Conservation (phyloP, 1,284 basidiomycete species). For the Trichosporon asahii region DNA sequence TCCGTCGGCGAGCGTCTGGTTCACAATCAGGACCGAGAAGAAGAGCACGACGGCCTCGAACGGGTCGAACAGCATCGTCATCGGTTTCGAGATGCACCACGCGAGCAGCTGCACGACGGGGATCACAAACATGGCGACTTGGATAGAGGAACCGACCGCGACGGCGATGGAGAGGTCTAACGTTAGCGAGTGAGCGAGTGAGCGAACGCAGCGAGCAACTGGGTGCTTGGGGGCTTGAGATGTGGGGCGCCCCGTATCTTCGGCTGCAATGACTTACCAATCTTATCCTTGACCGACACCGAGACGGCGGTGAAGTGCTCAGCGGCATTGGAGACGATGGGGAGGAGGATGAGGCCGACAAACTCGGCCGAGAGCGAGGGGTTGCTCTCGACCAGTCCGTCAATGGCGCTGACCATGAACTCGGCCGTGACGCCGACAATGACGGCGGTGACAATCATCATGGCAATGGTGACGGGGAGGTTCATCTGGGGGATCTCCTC, state of each 20-base stretch:
- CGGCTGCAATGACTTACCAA: conserved; percentile 20
- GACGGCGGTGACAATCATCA: conserved; percentile 45
- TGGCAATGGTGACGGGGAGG: conserved; percentile 53
- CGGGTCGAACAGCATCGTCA: conserved; percentile 53
- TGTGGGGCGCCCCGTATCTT: too few species aligned
- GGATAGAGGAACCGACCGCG: conserved; percentile 84
- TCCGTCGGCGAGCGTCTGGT: conserved; percentile 71
- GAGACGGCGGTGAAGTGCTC: conserved; percentile 87
- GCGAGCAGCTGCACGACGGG: conserved; percentile 62
- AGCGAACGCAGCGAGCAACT: too few species aligned
- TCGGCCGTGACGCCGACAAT: conserved; percentile 70
- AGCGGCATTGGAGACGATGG: conserved; percentile 45
- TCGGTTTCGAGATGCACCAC: conserved; percentile 55
- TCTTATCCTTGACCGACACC: conserved; percentile 71
- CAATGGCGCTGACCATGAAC: conserved; percentile 53
- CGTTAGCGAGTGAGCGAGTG: too few species aligned
- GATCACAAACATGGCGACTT: conserved; percentile 79
- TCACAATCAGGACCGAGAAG: conserved; percentile 72
- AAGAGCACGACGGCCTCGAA: conserved; percentile 56
- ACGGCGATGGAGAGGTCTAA: conserved; percentile 62
- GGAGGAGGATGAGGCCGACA: conserved; percentile 60
- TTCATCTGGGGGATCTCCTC: conserved; percentile 54
- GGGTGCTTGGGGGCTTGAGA: too few species aligned
- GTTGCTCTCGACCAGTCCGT: conserved; percentile 44
- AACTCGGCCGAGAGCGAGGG: conserved; percentile 65